Base-by-base conservation (phyloP, 805 yeast genomes). In the Cyberlindnera galapagoensis region DNA sequence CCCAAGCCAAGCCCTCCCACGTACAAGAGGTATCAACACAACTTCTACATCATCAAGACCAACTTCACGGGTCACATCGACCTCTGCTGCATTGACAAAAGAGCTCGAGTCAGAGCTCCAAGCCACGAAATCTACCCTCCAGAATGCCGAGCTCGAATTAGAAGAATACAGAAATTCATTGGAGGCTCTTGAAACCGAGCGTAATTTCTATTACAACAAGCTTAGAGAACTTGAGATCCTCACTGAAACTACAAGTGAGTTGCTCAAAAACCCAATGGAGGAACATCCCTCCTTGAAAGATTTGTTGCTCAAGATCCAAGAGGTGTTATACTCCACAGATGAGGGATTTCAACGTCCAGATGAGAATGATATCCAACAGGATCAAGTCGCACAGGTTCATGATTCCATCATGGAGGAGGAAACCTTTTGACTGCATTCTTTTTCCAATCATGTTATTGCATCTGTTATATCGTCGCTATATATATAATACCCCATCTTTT, bases 181-280 rank as follows among this genome's bases (percentile, higher is more conserved):
- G 14, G 82, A 77, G 30, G 73, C 78, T 10, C 61, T 85, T 30
- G 84, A 80, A 48, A 72, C 82, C 1, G 97, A 92, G 54, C 74
- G 97, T 41, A 82, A 84, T 55, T 86, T 90, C 50, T 92, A 92
- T 56, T 90, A 84, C 60, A 78, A 81, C 49, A 92, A 90, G 59
- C 63, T 92, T 33, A 70, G 95, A 42, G 94, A 84, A 38, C 83
- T 92, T 35, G 98, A 92, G 57, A 74, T 85, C 18, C 59, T 88
- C 28, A 71, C 80, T 17, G 86, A 81, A 49, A 71, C 78, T 16
- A 66, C 76, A 9, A 69, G 65, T 31, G 80, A 76, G 32, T 67
- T 71, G 33, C 53, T 71, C 29, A 60, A 69, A 18, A 65, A 59
- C 29, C 30, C 36, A 35, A 30, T 48, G 9, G 33, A 27, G 5